phyloP scores from a whole-genome alignment of 208 protist species.

The Trypanosoma rangeli region DNA sequence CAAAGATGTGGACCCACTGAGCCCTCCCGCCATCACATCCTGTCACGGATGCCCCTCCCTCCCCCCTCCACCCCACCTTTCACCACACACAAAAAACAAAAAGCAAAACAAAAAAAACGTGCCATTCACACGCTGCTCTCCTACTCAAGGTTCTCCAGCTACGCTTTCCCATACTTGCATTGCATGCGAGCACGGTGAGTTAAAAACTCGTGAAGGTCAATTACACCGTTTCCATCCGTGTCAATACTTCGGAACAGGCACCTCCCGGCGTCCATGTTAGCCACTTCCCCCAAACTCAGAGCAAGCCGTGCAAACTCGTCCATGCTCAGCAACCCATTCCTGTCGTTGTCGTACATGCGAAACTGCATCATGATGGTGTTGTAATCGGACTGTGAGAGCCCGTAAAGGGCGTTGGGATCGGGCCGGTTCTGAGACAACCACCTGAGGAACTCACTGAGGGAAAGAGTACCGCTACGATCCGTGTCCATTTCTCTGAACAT shows the following conservation, averaged over 20 bases:
- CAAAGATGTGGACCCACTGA: neutral
- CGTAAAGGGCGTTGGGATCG: slow-evolving; percentile 70
- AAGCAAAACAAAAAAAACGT: neutral
- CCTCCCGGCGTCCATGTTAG: slow-evolving; percentile 28
- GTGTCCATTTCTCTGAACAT: slow-evolving; percentile 84
- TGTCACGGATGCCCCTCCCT: too few relatives aligned
- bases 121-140: neutral
- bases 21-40: neutral
- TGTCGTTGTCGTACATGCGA: slow-evolving; percentile 66
- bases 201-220: slow-evolving; percentile 84
- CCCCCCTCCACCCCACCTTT: too few relatives aligned
- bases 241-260: slow-evolving; percentile 69
- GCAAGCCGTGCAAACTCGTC: slow-evolving; percentile 66
- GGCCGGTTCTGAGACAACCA: slow-evolving; percentile 79
- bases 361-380: slow-evolving; percentile 90
- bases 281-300: slow-evolving; percentile 48
- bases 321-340: slow-evolving; percentile 59
- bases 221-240: slow-evolving; percentile 34
- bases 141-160: neutral
- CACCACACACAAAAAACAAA: slow-evolving; percentile 2
- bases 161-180: slow-evolving; percentile 8
- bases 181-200: slow-evolving; percentile 42
- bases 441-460: slow-evolving; percentile 69
- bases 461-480: slow-evolving; percentile 55
- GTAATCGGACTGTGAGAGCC: slow-evolving; percentile 77